Conservation (phyloP, 106 monocot species). For the Hemerocallis citrina region DNA sequence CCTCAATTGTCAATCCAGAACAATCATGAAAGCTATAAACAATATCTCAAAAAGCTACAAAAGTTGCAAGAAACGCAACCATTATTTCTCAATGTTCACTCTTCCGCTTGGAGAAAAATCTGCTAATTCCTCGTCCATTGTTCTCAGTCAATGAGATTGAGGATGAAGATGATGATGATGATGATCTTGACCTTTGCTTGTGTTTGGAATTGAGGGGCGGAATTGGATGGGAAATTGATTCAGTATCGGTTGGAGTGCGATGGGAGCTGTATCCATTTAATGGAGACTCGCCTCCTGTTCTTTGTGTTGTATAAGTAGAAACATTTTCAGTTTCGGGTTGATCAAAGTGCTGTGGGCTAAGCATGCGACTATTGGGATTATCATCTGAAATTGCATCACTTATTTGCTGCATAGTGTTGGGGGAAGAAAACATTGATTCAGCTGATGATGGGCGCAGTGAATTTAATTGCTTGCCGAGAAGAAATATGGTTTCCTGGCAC, state of each 20-base stretch:
- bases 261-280: slow-evolving; percentile 32
- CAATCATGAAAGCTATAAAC: neutral
- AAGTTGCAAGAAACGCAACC: too few species aligned
- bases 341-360: slow-evolving; percentile 5
- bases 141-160: slow-evolving; percentile 34
- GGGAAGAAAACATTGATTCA: slow-evolving; percentile 18
- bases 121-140: slow-evolving; percentile 56
- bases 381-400: slow-evolving; percentile 23
- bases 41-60: neutral
- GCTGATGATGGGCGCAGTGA: slow-evolving; percentile 44
- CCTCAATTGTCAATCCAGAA: neutral
- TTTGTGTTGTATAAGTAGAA: slow-evolving; percentile 5
- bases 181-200: slow-evolving; percentile 33
- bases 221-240: slow-evolving; percentile 24
- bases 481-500: slow-evolving; percentile 88
- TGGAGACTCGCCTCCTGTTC: slow-evolving; percentile 37
- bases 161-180: slow-evolving; percentile 42
- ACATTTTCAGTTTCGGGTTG: slow-evolving; percentile 21
- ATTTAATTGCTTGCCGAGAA: slow-evolving; percentile 76
- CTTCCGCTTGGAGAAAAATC: slow-evolving; percentile 77
- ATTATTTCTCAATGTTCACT: slow-evolving; percentile 16
- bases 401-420: slow-evolving; percentile 14
- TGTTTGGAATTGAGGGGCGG: slow-evolving; percentile 39
- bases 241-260: slow-evolving; percentile 34
- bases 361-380: slow-evolving; percentile 9